These are phyloP conservation scores for Yamadazyma siamensis DNA, from an alignment of 1,139 yeast species.

Conservation along the genomic window DNA sequence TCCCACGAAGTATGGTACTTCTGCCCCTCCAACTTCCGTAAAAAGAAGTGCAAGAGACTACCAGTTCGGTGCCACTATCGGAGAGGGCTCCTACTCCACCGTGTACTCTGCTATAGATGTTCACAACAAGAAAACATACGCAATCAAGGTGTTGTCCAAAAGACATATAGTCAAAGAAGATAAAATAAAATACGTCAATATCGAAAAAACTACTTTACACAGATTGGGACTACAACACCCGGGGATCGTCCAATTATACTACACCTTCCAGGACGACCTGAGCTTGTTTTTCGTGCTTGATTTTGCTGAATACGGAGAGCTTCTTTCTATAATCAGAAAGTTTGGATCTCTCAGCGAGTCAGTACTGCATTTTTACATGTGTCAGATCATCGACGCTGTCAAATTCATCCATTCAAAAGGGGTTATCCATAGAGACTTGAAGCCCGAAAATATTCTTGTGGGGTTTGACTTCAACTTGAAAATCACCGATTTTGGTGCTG, in stretches of 20 bases:
- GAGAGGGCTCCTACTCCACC: constrained; percentile 81
- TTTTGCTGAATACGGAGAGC: constrained; percentile 78
- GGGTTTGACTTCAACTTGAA: constrained; percentile 79
- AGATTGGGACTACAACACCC: constrained; percentile 63
- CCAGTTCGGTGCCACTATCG: constrained; percentile 66
- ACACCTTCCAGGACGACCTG: constrained; percentile 75
- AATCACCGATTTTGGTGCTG: constrained; percentile 98
- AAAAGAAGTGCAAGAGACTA: constrained; percentile 54
- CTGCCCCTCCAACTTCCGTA: background rate
- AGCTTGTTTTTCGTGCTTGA: constrained; percentile 72
- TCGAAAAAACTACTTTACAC: constrained; percentile 73
- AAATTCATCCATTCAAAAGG: constrained; percentile 81
- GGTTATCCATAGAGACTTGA: constrained; percentile 88
- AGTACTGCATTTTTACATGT: constrained; percentile 69
- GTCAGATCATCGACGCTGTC: constrained; percentile 84
- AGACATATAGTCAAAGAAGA: constrained; percentile 74
- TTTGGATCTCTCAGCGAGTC: constrained; percentile 77
- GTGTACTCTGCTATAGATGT: constrained; percentile 67
- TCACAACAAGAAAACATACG: constrained; percentile 56
- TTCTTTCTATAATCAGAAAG: constrained; percentile 65
- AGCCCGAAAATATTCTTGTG: constrained; percentile 88
- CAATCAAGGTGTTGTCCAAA: constrained; percentile 72
- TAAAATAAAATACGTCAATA: constrained; percentile 75
- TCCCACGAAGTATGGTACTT: constrained; percentile 3
- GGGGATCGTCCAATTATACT: constrained; percentile 69